Evolutionary conservation across 2,329 filamentous ascomycete genomes (phyloP).

Genomic region (Fusarium siculi): DNA sequence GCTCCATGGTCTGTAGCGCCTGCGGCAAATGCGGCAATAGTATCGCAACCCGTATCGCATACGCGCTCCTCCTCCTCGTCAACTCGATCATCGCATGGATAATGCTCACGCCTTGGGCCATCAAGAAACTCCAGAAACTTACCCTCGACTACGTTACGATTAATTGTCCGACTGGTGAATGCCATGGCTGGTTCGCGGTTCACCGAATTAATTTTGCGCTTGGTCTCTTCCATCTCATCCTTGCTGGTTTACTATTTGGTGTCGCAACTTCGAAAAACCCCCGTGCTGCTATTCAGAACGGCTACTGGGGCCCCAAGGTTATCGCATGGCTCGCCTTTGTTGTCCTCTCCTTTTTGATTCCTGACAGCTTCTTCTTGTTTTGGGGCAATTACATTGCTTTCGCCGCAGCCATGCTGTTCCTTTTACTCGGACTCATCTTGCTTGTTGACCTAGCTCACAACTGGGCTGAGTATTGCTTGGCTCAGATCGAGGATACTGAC

Average conservation of each 20-base stretch:
- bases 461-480: slow-evolving; percentile 96
- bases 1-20: slow-evolving; percentile 92
- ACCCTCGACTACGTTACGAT: slow-evolving; percentile 97
- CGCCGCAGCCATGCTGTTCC: slow-evolving; percentile 88
- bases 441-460: slow-evolving; percentile 95
- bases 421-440: slow-evolving; percentile 90
- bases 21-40: slow-evolving; percentile 98
- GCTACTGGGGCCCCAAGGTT: slow-evolving; percentile 98
- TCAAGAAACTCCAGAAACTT: slow-evolving; percentile 92
- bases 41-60: slow-evolving; percentile 96
- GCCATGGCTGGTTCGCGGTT: slow-evolving; percentile 95
- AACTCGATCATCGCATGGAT: slow-evolving; percentile 99
- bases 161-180: slow-evolving; percentile 88
- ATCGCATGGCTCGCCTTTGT: slow-evolving; percentile 88
- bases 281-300: slow-evolving; percentile 91
- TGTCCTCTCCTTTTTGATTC: slow-evolving; percentile 93
- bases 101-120: slow-evolving; percentile 98
- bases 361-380: slow-evolving; percentile 91
- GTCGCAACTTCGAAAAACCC: slow-evolving; percentile 88
- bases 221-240: slow-evolving; percentile 89
- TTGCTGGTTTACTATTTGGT: slow-evolving; percentile 86
- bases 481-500: slow-evolving; percentile 90
- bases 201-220: slow-evolving; percentile 98
- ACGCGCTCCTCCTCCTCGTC: slow-evolving; percentile 91
- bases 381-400: slow-evolving; percentile 97